Evolutionary conservation across 345 rosid genomes (phyloP).

Genomic region (Mercurialis annua): DNA sequence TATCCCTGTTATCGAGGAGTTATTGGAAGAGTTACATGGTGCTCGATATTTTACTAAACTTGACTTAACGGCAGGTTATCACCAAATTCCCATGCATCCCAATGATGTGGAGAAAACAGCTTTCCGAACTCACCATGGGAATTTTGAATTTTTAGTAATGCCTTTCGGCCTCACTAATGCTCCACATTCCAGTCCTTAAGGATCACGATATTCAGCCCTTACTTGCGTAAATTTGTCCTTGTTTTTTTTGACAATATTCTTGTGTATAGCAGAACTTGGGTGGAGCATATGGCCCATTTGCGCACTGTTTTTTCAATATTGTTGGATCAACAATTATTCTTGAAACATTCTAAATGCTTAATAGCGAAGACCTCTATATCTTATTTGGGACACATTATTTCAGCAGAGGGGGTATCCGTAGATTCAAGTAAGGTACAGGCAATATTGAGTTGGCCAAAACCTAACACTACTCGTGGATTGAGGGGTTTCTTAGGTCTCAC

Average conservation of each 20-base stretch:
- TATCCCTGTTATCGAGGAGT: background rate
- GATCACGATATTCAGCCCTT: background rate
- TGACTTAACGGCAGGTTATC: background rate
- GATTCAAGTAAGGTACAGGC: background rate
- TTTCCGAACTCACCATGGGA: too few species aligned
- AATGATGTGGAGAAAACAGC: background rate
- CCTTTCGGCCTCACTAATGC: background rate
- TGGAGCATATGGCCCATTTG: background rate
- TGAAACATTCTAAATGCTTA: background rate
- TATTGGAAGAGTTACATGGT: background rate
- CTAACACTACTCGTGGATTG: background rate
- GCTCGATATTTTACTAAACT: background rate
- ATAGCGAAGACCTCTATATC: background rate
- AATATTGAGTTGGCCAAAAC: background rate
- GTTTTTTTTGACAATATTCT: too few species aligned
- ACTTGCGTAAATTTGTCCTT: background rate
- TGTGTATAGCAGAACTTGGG: background rate
- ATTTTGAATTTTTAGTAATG: background rate
- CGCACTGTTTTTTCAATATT: background rate
- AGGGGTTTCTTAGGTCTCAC: background rate
- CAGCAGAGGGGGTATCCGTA: background rate
- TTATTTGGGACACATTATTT: slow-evolving; percentile 1
- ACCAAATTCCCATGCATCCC: background rate
- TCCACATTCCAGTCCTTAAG: background rate
- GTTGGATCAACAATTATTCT: background rate